Percentiles rank a stretch among this genome's conserved stretches.
These are phyloP conservation scores for Senecio squalidus DNA, from an alignment of 140 eudicot species.

Conservation along the genomic window DNA sequence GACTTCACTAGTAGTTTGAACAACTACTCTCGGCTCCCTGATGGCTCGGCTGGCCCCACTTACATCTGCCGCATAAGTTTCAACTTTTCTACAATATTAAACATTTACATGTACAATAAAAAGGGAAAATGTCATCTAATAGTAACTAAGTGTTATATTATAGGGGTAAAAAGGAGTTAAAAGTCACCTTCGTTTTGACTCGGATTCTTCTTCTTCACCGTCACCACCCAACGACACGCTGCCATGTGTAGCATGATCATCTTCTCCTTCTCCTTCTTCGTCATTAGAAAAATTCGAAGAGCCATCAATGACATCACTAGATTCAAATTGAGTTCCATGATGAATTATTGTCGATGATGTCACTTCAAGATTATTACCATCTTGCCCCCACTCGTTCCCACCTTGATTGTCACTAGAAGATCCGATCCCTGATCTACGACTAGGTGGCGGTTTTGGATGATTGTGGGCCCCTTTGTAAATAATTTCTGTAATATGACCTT, in stretches of 20 bases:
- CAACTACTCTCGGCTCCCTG: slow-evolving; percentile 81
- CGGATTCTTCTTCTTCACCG: slow-evolving; percentile 75
- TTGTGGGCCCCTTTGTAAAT: slow-evolving; percentile 68
- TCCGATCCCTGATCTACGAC: slow-evolving; percentile 47
- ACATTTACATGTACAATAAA: not conserved
- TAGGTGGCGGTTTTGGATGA: slow-evolving; percentile 63
- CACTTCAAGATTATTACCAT: slow-evolving; percentile 50
- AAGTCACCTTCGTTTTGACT: slow-evolving; percentile 69
- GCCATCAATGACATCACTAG: slow-evolving; percentile 44
- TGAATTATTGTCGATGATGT: slow-evolving; percentile 36
- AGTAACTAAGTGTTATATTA: not conserved
- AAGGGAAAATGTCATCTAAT: not conserved
- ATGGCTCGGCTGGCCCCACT: slow-evolving; percentile 64
- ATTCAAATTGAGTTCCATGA: slow-evolving; percentile 37
- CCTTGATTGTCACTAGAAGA: slow-evolving; percentile 31
- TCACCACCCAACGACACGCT: slow-evolving; percentile 60
- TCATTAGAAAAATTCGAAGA: slow-evolving; percentile 63
- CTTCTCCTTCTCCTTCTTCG: slow-evolving; percentile 67
- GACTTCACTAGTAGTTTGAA: slow-evolving; percentile 82
- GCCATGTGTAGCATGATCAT: slow-evolving; percentile 68
- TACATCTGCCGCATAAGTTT: slow-evolving; percentile 55
- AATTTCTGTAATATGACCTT: slow-evolving; percentile 70
- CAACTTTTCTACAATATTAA: slow-evolving; percentile 49
- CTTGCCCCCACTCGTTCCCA: slow-evolving; percentile 43
- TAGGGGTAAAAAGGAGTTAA: not conserved